Percentiles rank a stretch among this genome's conserved stretches.
Evolutionary conservation across 352 stramenopile genomes (phyloP).

Genomic region (Pythium vanterpoolii): DNA sequence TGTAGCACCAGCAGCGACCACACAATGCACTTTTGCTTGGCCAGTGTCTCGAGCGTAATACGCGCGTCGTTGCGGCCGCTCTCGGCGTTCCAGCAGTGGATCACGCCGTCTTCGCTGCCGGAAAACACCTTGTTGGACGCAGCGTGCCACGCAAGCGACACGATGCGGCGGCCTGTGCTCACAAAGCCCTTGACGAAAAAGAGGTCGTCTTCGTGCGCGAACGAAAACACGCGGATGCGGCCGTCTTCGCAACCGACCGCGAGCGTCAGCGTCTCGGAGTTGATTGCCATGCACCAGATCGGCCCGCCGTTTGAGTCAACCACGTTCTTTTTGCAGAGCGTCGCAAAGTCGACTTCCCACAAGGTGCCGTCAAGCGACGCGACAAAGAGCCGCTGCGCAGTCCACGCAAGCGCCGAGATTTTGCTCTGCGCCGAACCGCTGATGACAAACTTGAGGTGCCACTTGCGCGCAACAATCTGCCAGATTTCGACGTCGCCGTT

Average conservation of each 20-base stretch:
- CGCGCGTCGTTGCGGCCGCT: slow-evolving; percentile 76
- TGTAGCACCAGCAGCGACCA: slow-evolving; percentile 90
- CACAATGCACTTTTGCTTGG: slow-evolving; percentile 78
- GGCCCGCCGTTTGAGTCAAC: slow-evolving; percentile 86
- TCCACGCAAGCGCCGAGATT: slow-evolving; percentile 74
- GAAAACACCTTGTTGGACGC: slow-evolving; percentile 79
- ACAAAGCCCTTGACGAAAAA: slow-evolving; percentile 86
- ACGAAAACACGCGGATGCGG: slow-evolving; percentile 86
- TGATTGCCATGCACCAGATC: slow-evolving; percentile 85
- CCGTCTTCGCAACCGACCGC: slow-evolving; percentile 90
- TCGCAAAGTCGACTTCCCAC: slow-evolving; percentile 79
- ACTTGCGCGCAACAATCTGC: slow-evolving; percentile 51
- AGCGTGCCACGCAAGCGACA: slow-evolving; percentile 83
- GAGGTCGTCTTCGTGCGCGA: slow-evolving; percentile 57
- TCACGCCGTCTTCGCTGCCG: slow-evolving; percentile 79
- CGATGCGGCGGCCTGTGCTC: slow-evolving; percentile 63
- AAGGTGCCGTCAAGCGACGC: slow-evolving; percentile 70
- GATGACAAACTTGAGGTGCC: slow-evolving; percentile 73
- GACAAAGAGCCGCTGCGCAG: slow-evolving; percentile 51
- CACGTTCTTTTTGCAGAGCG: slow-evolving; percentile 70
- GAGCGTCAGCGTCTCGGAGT: slow-evolving; percentile 51
- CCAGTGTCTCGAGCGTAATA: slow-evolving; percentile 80
- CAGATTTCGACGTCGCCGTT: slow-evolving; percentile 85
- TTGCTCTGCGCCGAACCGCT: slow-evolving; percentile 54
- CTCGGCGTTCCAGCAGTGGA: slow-evolving; percentile 84